These are phyloP conservation scores for Garcia nutans DNA, from an alignment of 345 rosid genomes.

Conservation along the genomic window DNA sequence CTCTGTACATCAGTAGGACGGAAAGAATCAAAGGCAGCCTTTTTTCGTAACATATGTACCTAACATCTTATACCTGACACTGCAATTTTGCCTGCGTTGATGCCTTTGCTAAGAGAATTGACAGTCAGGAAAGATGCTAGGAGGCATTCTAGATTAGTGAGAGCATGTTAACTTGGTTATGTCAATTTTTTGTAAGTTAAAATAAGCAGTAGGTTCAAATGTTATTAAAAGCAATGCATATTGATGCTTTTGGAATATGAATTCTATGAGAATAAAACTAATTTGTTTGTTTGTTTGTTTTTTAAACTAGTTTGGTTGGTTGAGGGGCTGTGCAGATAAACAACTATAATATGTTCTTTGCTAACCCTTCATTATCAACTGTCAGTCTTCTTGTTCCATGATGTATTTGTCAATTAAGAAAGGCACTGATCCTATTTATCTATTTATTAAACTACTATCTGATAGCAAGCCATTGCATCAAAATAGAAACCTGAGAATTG, in stretches of 20 bases:
- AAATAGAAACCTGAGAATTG: no score
- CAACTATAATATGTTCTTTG: no score
- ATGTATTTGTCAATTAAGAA: no score
- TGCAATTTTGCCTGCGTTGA: not conserved
- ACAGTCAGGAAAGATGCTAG: not conserved
- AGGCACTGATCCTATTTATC: no score
- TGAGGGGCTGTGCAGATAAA: no score
- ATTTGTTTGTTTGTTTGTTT: no score
- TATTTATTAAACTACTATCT: no score
- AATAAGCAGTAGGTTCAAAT: not conserved
- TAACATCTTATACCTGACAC: not conserved
- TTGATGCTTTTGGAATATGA: not conserved
- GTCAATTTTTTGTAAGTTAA: not conserved
- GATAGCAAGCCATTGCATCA: no score
- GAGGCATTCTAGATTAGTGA: not conserved
- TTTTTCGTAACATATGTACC: not conserved
- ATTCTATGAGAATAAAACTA: no score
- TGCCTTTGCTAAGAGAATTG: not conserved
- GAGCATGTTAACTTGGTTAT: not conserved
- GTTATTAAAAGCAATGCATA: not conserved
- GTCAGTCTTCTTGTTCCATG: no score
- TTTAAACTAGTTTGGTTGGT: no score
- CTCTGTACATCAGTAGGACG: not conserved
- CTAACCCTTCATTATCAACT: no score
- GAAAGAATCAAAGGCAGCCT: not conserved